Base-by-base conservation (phyloP, 495 filamentous ascomycete genomes). In the Penicillium coprophilum region DNA sequence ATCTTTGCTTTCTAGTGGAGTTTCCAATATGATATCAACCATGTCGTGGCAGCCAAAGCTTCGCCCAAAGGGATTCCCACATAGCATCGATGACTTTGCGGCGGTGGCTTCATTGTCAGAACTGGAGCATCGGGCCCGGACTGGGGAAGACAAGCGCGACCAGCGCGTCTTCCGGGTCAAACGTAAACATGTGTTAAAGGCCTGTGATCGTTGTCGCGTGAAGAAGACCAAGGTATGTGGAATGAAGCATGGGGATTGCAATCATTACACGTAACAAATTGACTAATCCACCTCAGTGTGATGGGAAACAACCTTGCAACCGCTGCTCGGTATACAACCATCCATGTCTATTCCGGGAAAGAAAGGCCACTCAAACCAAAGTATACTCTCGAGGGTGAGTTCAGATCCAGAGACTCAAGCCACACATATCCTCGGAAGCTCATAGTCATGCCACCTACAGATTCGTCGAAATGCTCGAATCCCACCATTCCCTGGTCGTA, bases 401-500 rank as follows among this genome's bases (percentile, higher is more conserved):
- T 10, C 30, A 13, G 27, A 32, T 41, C 7, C 13, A n/a, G 30
- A 38, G 21, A 17, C 28, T 21, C 13, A 17, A 43, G 15, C 19
- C 2, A 20, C 21, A 9, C 32, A 45, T 39, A 46, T 30, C 15
- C 41, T 58, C 59, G 31, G 5, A 36, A 17, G 6, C 34, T 38
- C 34, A 64, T 38, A n/a, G 6, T 20, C 48, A 32, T 31, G 43
- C 19, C 1, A 24, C 28, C 5, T 19, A 4, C 28, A 79, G 76
- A 47, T 79, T 77, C 34, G 76, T 79, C 28, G 76, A 79, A 52
- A 77, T 79, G 74, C 69, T 79, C 19, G 73, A 77, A 53, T 77
- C 76, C 12, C 73, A 77, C 34, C 76, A 77, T 51, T 73, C 73
- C 1, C 57, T 77, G 1, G 73, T 77, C 8, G 70, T 79, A 49